phyloP scores from a whole-genome alignment of 73 alveolate genomes.

The Stentor coeruleus region DNA sequence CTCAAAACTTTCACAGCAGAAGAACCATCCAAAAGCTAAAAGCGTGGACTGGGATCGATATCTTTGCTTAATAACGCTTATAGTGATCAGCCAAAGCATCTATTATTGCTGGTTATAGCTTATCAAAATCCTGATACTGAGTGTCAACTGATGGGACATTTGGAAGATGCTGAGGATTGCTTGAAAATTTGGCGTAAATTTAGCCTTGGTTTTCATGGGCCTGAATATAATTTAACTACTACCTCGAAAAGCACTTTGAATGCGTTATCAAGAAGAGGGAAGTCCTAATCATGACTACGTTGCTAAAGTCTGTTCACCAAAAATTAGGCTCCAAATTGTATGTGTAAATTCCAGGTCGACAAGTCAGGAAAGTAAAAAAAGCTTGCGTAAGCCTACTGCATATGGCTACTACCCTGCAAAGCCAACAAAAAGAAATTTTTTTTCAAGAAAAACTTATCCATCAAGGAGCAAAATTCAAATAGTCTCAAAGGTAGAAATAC shows the following conservation, averaged over 20 bases:
- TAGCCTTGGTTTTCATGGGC: background rate
- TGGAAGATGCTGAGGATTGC: background rate
- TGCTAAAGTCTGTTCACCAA: too few species aligned
- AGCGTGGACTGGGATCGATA: background rate
- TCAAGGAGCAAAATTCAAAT: too few species aligned
- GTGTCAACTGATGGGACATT: background rate
- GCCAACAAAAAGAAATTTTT: too few species aligned
- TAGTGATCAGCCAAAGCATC: background rate
- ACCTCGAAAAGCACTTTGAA: background rate
- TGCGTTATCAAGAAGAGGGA: background rate
- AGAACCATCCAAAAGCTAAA: background rate
- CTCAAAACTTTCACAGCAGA: background rate
- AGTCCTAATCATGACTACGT: too few species aligned
- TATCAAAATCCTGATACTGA: background rate
- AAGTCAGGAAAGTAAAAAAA: too few species aligned
- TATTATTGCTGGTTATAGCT: background rate
- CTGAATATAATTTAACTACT: background rate
- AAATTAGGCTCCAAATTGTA: too few species aligned
- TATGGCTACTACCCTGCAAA: too few species aligned
- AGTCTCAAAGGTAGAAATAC: too few species aligned
- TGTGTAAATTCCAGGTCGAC: too few species aligned
- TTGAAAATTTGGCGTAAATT: background rate
- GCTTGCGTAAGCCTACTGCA: too few species aligned
- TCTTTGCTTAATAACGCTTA: background rate
- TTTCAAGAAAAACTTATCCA: too few species aligned